A percentile compares a stretch with the other conserved stretches of the same genome.
Conservation (phyloP, 768 basidiomycete species). For the Floccularia luteovirens region DNA sequence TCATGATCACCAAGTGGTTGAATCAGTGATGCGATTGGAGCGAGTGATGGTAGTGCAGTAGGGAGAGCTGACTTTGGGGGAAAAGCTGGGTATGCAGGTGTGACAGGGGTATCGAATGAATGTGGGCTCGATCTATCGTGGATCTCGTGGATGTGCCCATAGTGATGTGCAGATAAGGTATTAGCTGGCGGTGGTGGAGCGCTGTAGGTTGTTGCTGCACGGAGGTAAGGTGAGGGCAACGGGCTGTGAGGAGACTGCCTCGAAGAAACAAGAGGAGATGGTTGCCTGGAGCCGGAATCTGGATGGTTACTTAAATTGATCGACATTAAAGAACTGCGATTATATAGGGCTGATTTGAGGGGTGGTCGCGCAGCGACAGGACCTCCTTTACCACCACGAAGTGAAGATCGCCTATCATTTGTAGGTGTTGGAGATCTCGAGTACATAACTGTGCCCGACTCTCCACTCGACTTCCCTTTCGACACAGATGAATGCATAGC, state of each 20-base stretch:
- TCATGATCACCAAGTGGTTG: slow-evolving; percentile 28
- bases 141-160: slow-evolving; percentile 4
- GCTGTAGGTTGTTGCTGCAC: slow-evolving; percentile 49
- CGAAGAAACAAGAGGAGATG: slow-evolving; percentile 17
- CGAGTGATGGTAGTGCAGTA: slow-evolving; percentile 48
- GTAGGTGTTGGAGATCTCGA: slow-evolving; percentile 3
- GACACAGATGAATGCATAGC: slow-evolving; percentile 10
- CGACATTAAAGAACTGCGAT: too few species aligned
- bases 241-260: slow-evolving; percentile 22
- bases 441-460: slow-evolving; percentile 11
- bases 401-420: not conserved
- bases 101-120: slow-evolving; percentile 33
- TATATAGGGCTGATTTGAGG: too few species aligned
- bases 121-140: slow-evolving; percentile 5
- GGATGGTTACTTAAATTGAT: not conserved
- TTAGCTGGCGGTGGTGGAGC: slow-evolving; percentile 32
- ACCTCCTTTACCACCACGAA: not conserved
- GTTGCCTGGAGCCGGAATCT: slow-evolving; percentile 6
- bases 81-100: slow-evolving; percentile 71
- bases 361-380: slow-evolving; percentile 1
- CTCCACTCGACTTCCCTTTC: slow-evolving; percentile 6
- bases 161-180: slow-evolving; percentile 6
- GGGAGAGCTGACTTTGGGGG: slow-evolving; percentile 36
- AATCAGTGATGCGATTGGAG: slow-evolving; percentile 43
- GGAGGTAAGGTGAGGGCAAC: slow-evolving; percentile 26